Evolutionary conservation across 2,329 filamentous ascomycete species (phyloP), one percentile per base, ranked within the genome.

Genomic region (Neoarthrinium moseri): DNA sequence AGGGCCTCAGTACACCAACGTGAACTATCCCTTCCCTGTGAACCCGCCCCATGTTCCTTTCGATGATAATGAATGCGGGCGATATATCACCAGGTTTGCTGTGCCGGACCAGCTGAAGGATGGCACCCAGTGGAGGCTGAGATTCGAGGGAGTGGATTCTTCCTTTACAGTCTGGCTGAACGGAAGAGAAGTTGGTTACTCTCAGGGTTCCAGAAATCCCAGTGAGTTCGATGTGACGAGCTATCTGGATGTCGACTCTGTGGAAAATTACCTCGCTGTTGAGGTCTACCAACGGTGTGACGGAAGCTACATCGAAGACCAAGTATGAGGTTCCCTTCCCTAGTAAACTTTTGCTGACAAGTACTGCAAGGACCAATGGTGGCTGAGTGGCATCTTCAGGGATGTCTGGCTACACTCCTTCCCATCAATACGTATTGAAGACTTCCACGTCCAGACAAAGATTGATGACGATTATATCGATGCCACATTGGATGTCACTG

Each of bases 111-210:
- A 69, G 6, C 75, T 71, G 39, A 61, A 59, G 52, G 65, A 68
- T n/a, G 67, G 65, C 4, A 63, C 73, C 21, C 82, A 87, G 52
- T 70, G 86, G 12, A 71, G 85, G n/a, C 65, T 91, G 4, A 72
- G 86, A 4, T 90, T 90, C 47, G 86, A 90, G 53, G 87, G 87
- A 0, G 86, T 90, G 0, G 86, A 90, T 57, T 80, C 83, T 35
- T 80, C 86, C 0, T 90, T 86, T 52, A 81, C 86, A 52, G 70
- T 89, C 2, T 89, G 81, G 76, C 59, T 91, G 4, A 90, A 91
- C 56, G 83, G 84, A 0, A 65, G 70, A 10, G 69, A 83, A 37
- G 75, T 89, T 6, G 87, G 87, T 2, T 90, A 90, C 57, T 82
- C 81, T 1, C 86, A 90, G 58, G 87, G 86, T 1, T 81, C 82